These are phyloP conservation scores for Rhytidhysteron rufulum DNA, from an alignment of 2,329 filamentous ascomycete genomes.

Conservation along the genomic window DNA sequence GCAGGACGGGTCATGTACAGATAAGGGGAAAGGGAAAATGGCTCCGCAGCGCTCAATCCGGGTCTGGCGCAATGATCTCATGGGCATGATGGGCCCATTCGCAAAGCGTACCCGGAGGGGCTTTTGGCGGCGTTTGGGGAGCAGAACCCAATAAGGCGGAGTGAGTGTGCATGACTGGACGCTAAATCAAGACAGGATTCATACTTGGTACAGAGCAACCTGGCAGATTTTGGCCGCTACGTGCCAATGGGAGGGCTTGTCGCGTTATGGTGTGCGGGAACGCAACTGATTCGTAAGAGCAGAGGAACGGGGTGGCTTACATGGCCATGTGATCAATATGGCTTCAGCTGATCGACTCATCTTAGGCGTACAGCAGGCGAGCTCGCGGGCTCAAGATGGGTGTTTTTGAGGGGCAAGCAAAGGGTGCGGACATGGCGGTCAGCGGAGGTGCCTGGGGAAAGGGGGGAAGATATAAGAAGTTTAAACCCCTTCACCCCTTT, in stretches of 20 bases:
- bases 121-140: constrained; percentile 23
- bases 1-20: constrained; percentile 7
- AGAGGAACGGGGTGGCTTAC: constrained; percentile 33
- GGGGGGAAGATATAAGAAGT: constrained; percentile 14
- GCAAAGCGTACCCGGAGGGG: constrained; percentile 7
- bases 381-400: background rate
- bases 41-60: background rate
- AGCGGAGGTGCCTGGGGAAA: constrained; percentile 21
- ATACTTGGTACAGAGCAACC: constrained; percentile 24
- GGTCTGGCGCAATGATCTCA: constrained; percentile 23
- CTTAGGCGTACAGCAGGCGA: constrained; percentile 21
- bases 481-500: constrained; percentile 23
- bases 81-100: constrained; percentile 7
- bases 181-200: constrained; percentile 34
- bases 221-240: constrained; percentile 19
- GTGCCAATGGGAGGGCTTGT: constrained; percentile 26
- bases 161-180: constrained; percentile 28
- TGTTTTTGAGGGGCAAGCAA: constrained; percentile 14
- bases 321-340: constrained; percentile 32
- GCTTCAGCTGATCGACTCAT: constrained; percentile 35
- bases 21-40: constrained; percentile 13
- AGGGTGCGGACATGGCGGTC: constrained; percentile 10
- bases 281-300: constrained; percentile 33
- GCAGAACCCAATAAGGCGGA: constrained; percentile 28
- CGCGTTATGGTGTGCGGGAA: constrained; percentile 33